These are phyloP conservation scores for Arthrobotrys megalospora DNA, from an alignment of 2,329 filamentous ascomycete species.

Conservation along the genomic window DNA sequence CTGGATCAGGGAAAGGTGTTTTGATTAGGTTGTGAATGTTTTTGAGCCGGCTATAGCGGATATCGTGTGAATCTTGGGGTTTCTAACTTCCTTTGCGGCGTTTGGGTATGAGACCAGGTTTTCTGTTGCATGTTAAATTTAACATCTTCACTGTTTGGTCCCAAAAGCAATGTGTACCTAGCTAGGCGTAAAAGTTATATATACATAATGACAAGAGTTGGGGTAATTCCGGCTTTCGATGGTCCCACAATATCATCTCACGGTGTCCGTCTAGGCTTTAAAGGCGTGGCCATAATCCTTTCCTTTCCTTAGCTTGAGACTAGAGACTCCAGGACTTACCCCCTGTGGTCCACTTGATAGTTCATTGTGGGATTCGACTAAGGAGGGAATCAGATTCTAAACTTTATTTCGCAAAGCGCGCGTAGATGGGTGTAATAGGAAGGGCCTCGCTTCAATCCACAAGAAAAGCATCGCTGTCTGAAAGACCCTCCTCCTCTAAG, in stretches of 20 bases:
- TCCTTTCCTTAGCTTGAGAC: slow-evolving; percentile 12
- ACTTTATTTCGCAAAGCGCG: slow-evolving; percentile 18
- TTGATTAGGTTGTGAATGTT: slow-evolving; percentile 6
- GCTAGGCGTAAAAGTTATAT: slow-evolving; percentile 14
- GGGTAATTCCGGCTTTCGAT: slow-evolving; percentile 12
- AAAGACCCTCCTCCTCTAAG: slow-evolving; percentile 13
- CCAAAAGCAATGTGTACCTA: slow-evolving; percentile 6
- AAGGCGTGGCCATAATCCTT: slow-evolving; percentile 13
- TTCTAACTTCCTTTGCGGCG: too few species aligned
- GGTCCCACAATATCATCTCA: slow-evolving; percentile 14
- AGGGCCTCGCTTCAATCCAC: slow-evolving; percentile 12
- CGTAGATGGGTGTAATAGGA: slow-evolving; percentile 16
- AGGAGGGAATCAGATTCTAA: slow-evolving; percentile 4
- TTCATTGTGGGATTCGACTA: slow-evolving; percentile 9
- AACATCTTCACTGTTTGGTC: slow-evolving; percentile 9
- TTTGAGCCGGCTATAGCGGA: slow-evolving; percentile 8
- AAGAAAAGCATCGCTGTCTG: neutral
- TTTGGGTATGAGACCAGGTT: too few species aligned
- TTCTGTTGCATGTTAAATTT: slow-evolving; percentile 7
- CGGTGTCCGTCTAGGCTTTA: slow-evolving; percentile 13
- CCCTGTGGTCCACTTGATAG: slow-evolving; percentile 1
- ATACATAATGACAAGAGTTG: slow-evolving; percentile 2
- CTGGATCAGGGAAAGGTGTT: slow-evolving; percentile 12
- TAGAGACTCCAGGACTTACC: slow-evolving; percentile 10
- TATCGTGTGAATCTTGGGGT: slow-evolving; percentile 1